Base-by-base conservation (phyloP, 106 monocot species). In the Chionographis japonica region DNA sequence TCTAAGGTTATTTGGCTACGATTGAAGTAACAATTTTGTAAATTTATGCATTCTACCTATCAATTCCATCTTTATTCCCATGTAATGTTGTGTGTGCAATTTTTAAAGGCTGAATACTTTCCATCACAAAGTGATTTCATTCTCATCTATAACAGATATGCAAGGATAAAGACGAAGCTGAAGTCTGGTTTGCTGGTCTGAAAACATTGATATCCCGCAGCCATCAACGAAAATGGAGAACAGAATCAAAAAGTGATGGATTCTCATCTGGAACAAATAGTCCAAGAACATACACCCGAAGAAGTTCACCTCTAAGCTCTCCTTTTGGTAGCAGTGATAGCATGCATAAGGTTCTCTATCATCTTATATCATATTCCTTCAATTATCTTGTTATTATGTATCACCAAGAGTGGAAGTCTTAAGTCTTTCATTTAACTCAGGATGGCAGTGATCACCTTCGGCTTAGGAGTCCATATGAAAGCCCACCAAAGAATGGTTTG, bases 141-240 rank as follows among this genome's bases (percentile, higher is more conserved):
- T 64, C 35, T 66, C n/a, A 69, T 52, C 35, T 46, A 58, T 72
- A 39, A 52, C 72, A 95, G 95, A 95, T 95, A 55, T 95, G 95
- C 73, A 95, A 95, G 73, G 95, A 95, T 76, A 95, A 95, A 84
- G 95, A 95, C 82, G 95, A 95, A 79, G 95, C 95, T 54, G 95
- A 95, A 82, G 88, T 91, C 37, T 95, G 95, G 95, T 95, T 95
- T 86, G 95, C 91, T 74, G 95, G 95, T 74, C 66, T 95, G 41
- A 95, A 86, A 81, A 91, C 95, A 75, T 66, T 95, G 71, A 95
- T 95, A 62, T 86, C 95, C n/a, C 88, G 84, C 41, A 84, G 75
- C 57, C 85, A 83, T 86, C 78, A 86, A 19, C 78, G 83, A 56
- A 91, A 79, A 73, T 95, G 86, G 83, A 85, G 81, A 69, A 82